phyloP scores from a whole-genome alignment of 2,329 filamentous ascomycete genomes.

The Cordyceps tenuipes region DNA sequence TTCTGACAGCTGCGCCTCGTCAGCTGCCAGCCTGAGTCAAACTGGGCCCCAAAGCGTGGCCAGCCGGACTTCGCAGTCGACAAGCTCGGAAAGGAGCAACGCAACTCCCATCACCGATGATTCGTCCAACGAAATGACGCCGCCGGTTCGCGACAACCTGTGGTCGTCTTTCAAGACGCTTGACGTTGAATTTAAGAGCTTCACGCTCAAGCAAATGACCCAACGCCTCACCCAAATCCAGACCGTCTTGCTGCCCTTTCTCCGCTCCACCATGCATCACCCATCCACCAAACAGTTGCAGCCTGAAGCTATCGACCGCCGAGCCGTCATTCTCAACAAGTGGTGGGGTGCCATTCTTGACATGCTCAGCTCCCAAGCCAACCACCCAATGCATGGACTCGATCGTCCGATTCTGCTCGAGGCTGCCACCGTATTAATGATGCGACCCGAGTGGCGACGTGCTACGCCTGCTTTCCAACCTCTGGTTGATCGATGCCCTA shows the following conservation, averaged over 20 bases:
- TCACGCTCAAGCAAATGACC: constrained; percentile 62
- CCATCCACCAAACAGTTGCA: constrained; percentile 54
- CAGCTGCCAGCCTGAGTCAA: constrained; percentile 36
- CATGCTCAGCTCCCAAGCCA: constrained; percentile 61
- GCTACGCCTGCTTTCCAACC: constrained; percentile 60
- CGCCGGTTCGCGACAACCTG: constrained; percentile 40
- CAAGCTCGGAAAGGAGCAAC: constrained; percentile 29
- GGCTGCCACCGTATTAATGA: constrained; percentile 73
- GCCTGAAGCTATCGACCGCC: constrained; percentile 75
- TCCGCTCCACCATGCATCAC: constrained; percentile 61
- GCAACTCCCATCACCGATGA: constrained; percentile 33
- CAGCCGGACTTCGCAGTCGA: constrained; percentile 30
- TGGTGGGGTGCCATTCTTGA: constrained; percentile 85
- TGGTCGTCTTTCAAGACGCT: constrained; percentile 48
- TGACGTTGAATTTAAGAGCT: constrained; percentile 43
- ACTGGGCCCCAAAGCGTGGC: constrained; percentile 31
- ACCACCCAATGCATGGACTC: constrained; percentile 70
- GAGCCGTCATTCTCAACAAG: constrained; percentile 72
- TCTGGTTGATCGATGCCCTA: constrained; percentile 45
- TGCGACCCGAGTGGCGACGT: constrained; percentile 77
- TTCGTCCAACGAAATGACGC: constrained; percentile 37
- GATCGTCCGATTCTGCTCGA: constrained; percentile 76
- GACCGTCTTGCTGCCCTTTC: constrained; percentile 64
- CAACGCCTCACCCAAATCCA: constrained; percentile 72
- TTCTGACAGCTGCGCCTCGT: constrained; percentile 38